Evolutionary conservation across 768 basidiomycete genomes (phyloP), one percentile per base, ranked within the genome.

Genomic region (Krasilnikovozyma curviuscula): DNA sequence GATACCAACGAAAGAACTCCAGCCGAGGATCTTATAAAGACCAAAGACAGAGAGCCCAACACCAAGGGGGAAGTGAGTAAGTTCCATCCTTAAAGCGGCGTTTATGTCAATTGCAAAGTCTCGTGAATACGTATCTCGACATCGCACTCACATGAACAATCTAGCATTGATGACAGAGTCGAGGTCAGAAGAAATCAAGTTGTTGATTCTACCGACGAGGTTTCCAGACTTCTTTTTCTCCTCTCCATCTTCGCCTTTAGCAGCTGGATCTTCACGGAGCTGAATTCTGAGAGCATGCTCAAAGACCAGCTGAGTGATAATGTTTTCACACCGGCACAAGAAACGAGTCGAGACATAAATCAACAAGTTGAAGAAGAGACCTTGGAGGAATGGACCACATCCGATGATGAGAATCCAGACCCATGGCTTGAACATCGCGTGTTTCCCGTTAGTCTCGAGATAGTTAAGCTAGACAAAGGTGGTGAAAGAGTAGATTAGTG

Each of bases 191-290:
- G 79, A 75, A 29, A 81, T 72, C 6, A 83, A 64, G 46, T 81
- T 83, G 60, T 79, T 83, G 59, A 84, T 76, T 59, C 74, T 79
- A 9, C 83, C 81, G 31, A 76, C 72, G 18, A 81, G 62, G 57
- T 78, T 76, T 8, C 38, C 40, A 42, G 57, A 58, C 47, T 61
- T 60, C 9, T 55, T n/a, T n/a, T 38, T 31, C 4, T 33, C n/a
- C 16, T 40, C 31, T 14, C 49, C 40, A 13, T 50, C 38, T 14
- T 31, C 34, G 19, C 25, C 40, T 16, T 59, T 60, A 9, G 58
- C 58, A 7, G 55, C 54, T 34, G 56, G 40, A 32, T 71, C 72
- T 18, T 74, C 69, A 46, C 71, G 74, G 63, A 78, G 67, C 28
- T 79, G 70, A 35, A 81, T 73, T 27, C 76, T 70, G 6, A 84